Percentiles rank a stretch among this genome's conserved stretches.
These are phyloP conservation scores for Saposhnikovia divaricata DNA, from an alignment of 129 eudicot genomes.

Conservation along the genomic window DNA sequence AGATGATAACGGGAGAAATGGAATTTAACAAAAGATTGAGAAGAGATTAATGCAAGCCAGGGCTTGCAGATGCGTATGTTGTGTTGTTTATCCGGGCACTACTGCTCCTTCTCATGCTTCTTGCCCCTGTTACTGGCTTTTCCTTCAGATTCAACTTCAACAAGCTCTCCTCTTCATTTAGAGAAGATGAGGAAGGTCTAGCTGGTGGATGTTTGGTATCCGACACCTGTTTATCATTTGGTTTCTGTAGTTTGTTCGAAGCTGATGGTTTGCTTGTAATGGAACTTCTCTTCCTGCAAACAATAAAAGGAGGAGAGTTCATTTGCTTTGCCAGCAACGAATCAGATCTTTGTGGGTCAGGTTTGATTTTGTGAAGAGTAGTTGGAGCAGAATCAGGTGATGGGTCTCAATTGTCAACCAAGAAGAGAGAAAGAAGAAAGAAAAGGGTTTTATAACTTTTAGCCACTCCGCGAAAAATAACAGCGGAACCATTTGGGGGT, in stretches of 20 bases:
- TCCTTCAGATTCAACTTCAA: slow-evolving; percentile 22
- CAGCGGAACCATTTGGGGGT: too few relatives aligned
- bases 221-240: slow-evolving; percentile 9
- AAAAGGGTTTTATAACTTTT: too few relatives aligned
- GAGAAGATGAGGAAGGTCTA: slow-evolving; percentile 15
- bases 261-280: slow-evolving; percentile 22
- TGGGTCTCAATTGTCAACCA: too few relatives aligned
- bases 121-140: slow-evolving; percentile 29
- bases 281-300: slow-evolving; percentile 39
- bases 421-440: too few relatives aligned
- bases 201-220: slow-evolving; percentile 7
- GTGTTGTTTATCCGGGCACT: slow-evolving; percentile 6
- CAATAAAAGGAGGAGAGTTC: slow-evolving; percentile 24
- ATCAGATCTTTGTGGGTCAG: slow-evolving; percentile 20
- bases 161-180: slow-evolving; percentile 21
- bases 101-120: slow-evolving; percentile 29
- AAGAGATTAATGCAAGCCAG: too few relatives aligned
- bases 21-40: too few relatives aligned
- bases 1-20: too few relatives aligned
- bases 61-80: background rate
- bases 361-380: slow-evolving; percentile 11
- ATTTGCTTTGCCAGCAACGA: slow-evolving; percentile 26
- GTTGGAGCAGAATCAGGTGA: slow-evolving; percentile 3
- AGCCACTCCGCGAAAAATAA: too few relatives aligned
- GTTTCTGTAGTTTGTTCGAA: slow-evolving; percentile 13